These are phyloP conservation scores for Talaromyces verruculosus DNA, from an alignment of 2,329 filamentous ascomycete species.

Conservation along the genomic window DNA sequence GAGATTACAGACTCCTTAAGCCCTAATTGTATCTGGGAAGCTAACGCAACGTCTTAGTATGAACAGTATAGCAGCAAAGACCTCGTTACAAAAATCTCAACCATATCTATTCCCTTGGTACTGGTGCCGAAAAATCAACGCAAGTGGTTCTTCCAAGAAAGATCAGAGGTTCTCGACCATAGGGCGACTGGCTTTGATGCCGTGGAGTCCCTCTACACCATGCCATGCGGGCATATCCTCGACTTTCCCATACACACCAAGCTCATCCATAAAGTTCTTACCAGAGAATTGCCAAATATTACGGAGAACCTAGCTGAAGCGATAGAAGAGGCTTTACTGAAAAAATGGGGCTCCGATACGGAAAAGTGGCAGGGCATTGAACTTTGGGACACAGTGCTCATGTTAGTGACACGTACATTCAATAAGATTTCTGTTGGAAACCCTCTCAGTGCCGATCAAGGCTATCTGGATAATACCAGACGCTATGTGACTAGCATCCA, in stretches of 20 bases:
- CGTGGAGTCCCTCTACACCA: conserved; percentile 8
- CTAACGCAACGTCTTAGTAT: neutral
- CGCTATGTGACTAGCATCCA: conserved; percentile 1
- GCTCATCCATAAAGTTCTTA: conserved; percentile 9
- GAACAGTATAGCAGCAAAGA: neutral
- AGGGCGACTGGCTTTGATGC: conserved; percentile 4
- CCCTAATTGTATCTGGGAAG: neutral
- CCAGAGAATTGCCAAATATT: neutral
- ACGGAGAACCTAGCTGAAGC: neutral
- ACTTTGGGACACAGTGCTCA: neutral
- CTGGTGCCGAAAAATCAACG: conserved; percentile 3
- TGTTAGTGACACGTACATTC: neutral
- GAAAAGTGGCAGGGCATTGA: neutral
- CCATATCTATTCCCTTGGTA: conserved; percentile 2
- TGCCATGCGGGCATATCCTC: neutral
- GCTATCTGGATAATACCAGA: conserved; percentile 1
- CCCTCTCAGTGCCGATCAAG: neutral
- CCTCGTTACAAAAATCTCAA: neutral
- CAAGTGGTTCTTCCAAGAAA: conserved; percentile 3
- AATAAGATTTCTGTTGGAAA: neutral
- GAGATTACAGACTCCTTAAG: neutral
- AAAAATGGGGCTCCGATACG: neutral
- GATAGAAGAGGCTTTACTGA: neutral
- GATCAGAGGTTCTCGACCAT: neutral
- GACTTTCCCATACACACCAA: conserved; percentile 1